Evolutionary conservation across 441 rosid genomes (phyloP), one percentile per base, ranked within the genome.

Genomic region (Erysimum cheiri): DNA sequence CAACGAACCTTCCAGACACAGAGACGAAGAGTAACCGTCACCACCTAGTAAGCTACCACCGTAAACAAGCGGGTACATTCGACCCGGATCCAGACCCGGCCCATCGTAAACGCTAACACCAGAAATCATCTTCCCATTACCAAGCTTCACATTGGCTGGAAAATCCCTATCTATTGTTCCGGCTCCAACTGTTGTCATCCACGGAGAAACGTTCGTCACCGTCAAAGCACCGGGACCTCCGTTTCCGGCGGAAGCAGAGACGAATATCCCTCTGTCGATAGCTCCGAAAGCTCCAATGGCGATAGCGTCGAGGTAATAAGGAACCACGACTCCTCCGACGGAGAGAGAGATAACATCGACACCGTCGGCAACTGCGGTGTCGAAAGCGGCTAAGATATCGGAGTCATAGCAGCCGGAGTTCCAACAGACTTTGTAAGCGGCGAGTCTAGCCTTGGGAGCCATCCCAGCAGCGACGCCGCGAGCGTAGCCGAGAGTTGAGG

Each of bases 301-400:
- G 31, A 93, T 93, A 17, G 98, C 88, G 33, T 90, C 98, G 6
- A 93, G 79, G 66, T 85, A 75, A 48, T 88, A 93, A 7, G 98
- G 98, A 17, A 88, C 93, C 1, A 93, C 98, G 6, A 88, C 96
- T 8, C 98, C 97, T 4, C 98, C 97, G 0, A 93, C 98, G 52
- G 92, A 86, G 19, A 93, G 80, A 0, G 98, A 93, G 33, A 93
- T 72, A 0, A 93, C 94, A 40, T 90, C 98, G 13, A 90, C 96
- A 1, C 98, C 92, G 46, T 93, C 97, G 4, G 88, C 74, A 0
- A 87, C 97, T 3, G 97, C 98, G 1, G 91, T 50, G 57, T 93
- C 98, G 55, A 93, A 93, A 7, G 98, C 98, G 0, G 97, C 97
- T 6, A 93, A 79, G 63, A 93, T 93, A 71, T 93, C 98, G 14